Conservation (phyloP, 108 stramenopile genomes). For the Cyclotella baltica region DNA sequence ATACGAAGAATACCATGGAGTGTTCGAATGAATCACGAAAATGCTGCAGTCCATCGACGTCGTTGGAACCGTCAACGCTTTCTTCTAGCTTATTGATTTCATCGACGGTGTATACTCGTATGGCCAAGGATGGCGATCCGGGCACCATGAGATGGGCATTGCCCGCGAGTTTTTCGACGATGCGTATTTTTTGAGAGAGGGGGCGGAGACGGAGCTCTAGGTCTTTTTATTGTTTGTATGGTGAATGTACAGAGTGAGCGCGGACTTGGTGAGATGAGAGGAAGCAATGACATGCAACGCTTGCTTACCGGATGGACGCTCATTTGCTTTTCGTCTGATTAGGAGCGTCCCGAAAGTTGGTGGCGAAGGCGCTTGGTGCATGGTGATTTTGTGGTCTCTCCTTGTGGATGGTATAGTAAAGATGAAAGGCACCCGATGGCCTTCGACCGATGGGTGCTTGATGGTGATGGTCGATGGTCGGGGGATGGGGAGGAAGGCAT, state of each 20-base stretch:
- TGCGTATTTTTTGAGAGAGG: conserved; percentile 55
- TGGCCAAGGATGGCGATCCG: conserved; percentile 51
- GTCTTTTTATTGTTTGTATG: conserved; percentile 17
- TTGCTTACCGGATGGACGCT: conserved; percentile 48
- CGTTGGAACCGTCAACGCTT: conserved; percentile 6
- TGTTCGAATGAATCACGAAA: conserved; percentile 61
- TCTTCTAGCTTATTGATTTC: conserved; percentile 40
- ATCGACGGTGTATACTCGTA: conserved; percentile 48
- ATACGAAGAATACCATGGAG: conserved; percentile 56
- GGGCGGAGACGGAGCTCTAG: conserved; percentile 55
- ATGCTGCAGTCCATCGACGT: conserved; percentile 39
- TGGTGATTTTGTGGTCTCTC: not conserved
- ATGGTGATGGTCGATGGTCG: no score
- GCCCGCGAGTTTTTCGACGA: conserved; percentile 59
- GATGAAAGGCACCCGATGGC: no score
- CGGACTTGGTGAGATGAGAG: not conserved
- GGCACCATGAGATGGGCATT: conserved; percentile 64
- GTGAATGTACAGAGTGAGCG: not conserved
- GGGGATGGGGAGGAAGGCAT: no score
- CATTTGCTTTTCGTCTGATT: conserved; percentile 46
- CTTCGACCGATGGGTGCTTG: no score
- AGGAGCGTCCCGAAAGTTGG: conserved; percentile 51
- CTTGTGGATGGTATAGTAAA: not conserved
- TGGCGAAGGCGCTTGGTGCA: not conserved
- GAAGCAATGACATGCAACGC: not conserved